phyloP scores from a whole-genome alignment of 192 early-diverging fungal genomes.

The Coemansia sp. region DNA sequence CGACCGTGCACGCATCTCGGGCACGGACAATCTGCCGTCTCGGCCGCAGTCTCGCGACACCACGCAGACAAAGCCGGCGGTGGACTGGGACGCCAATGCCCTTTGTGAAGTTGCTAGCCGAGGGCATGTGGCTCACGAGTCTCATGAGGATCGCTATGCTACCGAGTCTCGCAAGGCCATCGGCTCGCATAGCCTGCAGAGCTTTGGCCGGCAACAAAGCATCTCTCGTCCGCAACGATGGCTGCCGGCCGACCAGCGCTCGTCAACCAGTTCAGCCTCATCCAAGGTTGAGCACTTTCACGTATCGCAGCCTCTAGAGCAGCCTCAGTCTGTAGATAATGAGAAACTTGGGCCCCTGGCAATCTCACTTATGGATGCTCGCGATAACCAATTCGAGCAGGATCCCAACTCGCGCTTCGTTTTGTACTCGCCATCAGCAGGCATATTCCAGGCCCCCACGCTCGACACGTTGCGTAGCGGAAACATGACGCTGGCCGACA shows the following conservation, averaged over 20 bases:
- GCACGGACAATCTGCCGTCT: background rate
- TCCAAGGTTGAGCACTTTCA: too few relatives aligned
- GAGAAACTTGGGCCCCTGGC: conserved; percentile 27
- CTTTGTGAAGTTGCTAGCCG: conserved; percentile 24
- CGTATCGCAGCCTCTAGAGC: too few relatives aligned
- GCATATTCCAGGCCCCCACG: conserved; percentile 30
- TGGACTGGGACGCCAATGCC: conserved; percentile 37
- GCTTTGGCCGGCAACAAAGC: background rate
- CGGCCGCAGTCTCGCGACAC: conserved; percentile 5
- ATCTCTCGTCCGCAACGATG: background rate
- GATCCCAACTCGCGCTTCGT: conserved; percentile 23
- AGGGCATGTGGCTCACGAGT: conserved; percentile 13
- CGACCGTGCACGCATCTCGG: background rate
- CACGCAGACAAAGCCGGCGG: background rate
- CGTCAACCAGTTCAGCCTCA: too few relatives aligned
- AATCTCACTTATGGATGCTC: conserved; percentile 15
- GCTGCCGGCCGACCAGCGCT: background rate
- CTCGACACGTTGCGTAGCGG: conserved; percentile 36
- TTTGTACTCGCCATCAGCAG: conserved; percentile 43
- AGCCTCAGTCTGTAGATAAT: background rate
- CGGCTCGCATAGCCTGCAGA: conserved; percentile 4
- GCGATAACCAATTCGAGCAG: conserved; percentile 11
- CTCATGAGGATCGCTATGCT: conserved; percentile 23
- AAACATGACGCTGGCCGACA: conserved; percentile 38
- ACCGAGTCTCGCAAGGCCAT: conserved; percentile 39